A percentile compares a stretch with the other conserved stretches of the same genome.
Conservation (phyloP, 148 eudicot species). For the Vaccinium corymbosum region DNA sequence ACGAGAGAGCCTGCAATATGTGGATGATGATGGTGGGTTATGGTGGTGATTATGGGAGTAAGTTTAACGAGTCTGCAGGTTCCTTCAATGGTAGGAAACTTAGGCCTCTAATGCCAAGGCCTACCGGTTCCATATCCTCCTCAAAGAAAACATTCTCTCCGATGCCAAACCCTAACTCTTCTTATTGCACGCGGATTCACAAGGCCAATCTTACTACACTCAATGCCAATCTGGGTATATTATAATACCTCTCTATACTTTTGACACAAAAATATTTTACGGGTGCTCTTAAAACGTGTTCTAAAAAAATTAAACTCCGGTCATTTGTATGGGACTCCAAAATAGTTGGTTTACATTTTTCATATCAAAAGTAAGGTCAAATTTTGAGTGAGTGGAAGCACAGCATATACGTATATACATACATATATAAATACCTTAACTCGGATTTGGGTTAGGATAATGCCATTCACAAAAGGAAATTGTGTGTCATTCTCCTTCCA, state of each 20-base stretch:
- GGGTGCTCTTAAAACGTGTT: no score
- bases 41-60: not conserved
- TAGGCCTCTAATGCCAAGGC: conserved; percentile 12
- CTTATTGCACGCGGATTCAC: not conserved
- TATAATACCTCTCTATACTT: not conserved
- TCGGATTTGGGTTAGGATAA: no score
- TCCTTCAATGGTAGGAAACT: not conserved
- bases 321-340: no score
- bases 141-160: not conserved
- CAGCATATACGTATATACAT: no score
- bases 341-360: no score
- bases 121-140: not conserved
- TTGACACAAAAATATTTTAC: no score
- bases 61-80: not conserved
- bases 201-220: not conserved
- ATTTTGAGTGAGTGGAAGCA: no score
- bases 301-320: no score
- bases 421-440: no score
- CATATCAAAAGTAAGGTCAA: no score
- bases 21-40: not conserved
- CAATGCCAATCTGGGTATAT: conserved; percentile 4
- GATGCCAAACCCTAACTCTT: conserved; percentile 3
- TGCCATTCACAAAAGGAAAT: no score
- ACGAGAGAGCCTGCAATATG: not conserved
- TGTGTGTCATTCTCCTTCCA: no score